Percentiles rank a stretch among this genome's conserved stretches.
phyloP scores from a whole-genome alignment of 371 early-diverging fungal species.

The Mucor mucedo region DNA sequence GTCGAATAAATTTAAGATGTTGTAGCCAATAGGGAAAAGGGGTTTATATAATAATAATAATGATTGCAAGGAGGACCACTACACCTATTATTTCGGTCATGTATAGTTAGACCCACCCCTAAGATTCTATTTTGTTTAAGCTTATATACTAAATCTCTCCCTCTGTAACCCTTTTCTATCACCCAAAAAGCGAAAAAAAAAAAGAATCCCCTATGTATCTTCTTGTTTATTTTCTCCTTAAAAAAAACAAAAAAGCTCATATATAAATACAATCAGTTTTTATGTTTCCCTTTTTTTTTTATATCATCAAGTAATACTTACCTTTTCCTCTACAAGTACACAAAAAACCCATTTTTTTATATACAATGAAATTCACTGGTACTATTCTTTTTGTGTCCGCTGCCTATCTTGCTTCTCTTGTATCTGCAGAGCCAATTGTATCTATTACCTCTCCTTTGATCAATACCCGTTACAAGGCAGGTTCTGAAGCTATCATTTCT shows the following conservation, averaged over 20 bases:
- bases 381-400: slow-evolving; percentile 26
- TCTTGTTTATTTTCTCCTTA: slow-evolving; percentile 12
- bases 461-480: slow-evolving; percentile 34
- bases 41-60: slow-evolving; percentile 1
- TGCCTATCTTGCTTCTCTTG: slow-evolving; percentile 28
- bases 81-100: neutral
- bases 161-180: slow-evolving; percentile 14
- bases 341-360: neutral
- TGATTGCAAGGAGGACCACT: neutral
- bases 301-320: slow-evolving; percentile 6
- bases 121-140: slow-evolving; percentile 6
- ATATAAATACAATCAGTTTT: neutral
- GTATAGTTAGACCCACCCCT: slow-evolving; percentile 5
- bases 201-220: slow-evolving; percentile 2
- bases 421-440: slow-evolving; percentile 25
- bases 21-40: neutral
- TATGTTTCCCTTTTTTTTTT: neutral
- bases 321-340: neutral
- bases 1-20: too few relatives aligned
- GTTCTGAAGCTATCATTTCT: slow-evolving; percentile 34
- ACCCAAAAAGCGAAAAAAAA: neutral
- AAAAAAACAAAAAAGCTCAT: slow-evolving; percentile 1
- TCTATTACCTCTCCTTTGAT: slow-evolving; percentile 45
- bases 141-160: slow-evolving; percentile 6
- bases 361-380: slow-evolving; percentile 29